A percentile compares a stretch with the other conserved stretches of the same genome.
Evolutionary conservation across 768 basidiomycete species (phyloP).

Genomic region (Ramaria rubella): DNA sequence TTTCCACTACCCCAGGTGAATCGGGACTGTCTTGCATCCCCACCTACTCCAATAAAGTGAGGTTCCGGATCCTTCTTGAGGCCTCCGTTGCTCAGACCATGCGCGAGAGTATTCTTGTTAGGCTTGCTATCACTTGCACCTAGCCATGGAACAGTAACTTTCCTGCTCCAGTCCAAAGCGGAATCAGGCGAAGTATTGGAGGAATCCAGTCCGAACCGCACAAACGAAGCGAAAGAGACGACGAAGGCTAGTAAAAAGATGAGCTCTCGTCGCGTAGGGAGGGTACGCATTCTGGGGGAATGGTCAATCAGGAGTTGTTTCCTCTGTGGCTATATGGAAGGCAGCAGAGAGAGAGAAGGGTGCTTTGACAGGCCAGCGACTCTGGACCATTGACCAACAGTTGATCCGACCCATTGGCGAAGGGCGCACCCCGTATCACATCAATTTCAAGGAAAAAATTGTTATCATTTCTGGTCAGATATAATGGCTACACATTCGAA

Average conservation of each 20-base stretch:
- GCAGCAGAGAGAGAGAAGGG: too few relatives aligned
- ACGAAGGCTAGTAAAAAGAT: constrained; percentile 45
- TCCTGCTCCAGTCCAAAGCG: constrained; percentile 9
- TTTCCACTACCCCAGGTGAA: constrained; percentile 33
- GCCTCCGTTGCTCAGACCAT: neutral
- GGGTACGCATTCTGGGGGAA: neutral
- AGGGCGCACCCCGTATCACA: neutral
- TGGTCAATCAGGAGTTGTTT: neutral
- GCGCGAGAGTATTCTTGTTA: constrained; percentile 7
- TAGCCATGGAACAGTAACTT: constrained; percentile 9
- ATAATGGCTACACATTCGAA: neutral
- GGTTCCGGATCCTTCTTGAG: constrained; percentile 12
- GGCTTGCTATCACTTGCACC: constrained; percentile 8
- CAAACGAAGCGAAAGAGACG: constrained; percentile 41
- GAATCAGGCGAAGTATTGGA: constrained; percentile 16
- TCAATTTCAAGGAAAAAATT: too few relatives aligned
- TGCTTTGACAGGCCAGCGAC: too few relatives aligned
- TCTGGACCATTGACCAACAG: neutral
- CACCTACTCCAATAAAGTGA: constrained; percentile 16
- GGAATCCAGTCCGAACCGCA: constrained; percentile 21
- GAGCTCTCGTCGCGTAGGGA: constrained; percentile 52
- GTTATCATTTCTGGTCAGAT: neutral
- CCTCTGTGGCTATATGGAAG: too few relatives aligned
- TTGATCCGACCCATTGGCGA: neutral
- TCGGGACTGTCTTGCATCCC: constrained; percentile 12